These are phyloP conservation scores for Platismatia glauca DNA, from an alignment of 495 filamentous ascomycete genomes.

Conservation along the genomic window DNA sequence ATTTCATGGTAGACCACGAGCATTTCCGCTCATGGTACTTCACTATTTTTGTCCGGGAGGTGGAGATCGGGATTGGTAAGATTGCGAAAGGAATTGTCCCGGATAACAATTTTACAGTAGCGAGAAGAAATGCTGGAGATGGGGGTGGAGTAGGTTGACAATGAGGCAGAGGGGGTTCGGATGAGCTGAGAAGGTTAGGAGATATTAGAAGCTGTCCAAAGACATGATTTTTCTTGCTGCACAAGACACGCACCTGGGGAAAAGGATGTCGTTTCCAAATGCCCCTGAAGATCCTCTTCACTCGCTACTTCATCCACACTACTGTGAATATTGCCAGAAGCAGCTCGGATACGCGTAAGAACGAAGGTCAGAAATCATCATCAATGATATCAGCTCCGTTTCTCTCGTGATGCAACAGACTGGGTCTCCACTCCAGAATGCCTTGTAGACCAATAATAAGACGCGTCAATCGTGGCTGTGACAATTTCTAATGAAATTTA, in stretches of 20 bases:
- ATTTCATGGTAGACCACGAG: background rate
- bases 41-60: background rate
- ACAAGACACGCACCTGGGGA: no score
- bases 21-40: background rate
- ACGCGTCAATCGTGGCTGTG: background rate
- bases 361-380: background rate
- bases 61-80: background rate
- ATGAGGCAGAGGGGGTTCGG: background rate
- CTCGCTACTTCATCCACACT: background rate
- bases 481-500: background rate
- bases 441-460: background rate
- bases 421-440: background rate
- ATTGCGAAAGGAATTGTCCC: background rate
- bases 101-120: background rate
- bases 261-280: no score
- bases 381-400: background rate
- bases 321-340: background rate
- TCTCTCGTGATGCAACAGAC: background rate
- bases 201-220: background rate
- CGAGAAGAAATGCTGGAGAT: background rate
- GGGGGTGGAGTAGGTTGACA: background rate
- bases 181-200: background rate
- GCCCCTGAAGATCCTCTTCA: background rate
- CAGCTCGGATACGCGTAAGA: background rate
- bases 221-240: no score